A percentile compares a stretch with the other conserved stretches of the same genome.
Evolutionary conservation across 148 eudicot species (phyloP).

Genomic region (Rheum nobile): DNA sequence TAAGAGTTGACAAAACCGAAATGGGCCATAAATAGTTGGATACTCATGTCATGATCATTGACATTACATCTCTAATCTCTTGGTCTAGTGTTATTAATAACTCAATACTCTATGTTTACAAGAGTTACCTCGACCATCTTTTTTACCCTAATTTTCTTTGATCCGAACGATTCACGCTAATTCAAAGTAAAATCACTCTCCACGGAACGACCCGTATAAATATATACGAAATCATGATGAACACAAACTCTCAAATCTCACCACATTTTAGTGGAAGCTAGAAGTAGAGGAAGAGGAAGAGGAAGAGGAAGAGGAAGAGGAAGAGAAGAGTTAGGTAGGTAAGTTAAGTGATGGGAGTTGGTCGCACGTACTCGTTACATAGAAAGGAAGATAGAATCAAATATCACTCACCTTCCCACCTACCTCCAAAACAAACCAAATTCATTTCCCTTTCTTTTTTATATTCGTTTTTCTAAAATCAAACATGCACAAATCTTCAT

Average conservation of each 20-base stretch:
- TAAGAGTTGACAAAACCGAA: too few relatives aligned
- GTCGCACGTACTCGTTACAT: neutral
- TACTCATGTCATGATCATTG: too few relatives aligned
- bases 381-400: neutral
- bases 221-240: too few relatives aligned
- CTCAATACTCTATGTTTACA: too few relatives aligned
- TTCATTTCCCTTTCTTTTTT: neutral
- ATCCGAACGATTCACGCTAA: too few relatives aligned
- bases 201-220: too few relatives aligned
- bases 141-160: too few relatives aligned
- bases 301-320: neutral
- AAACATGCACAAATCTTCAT: neutral
- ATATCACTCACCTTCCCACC: slow-evolving; percentile 1
- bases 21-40: too few relatives aligned
- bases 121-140: too few relatives aligned
- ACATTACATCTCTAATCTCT: too few relatives aligned
- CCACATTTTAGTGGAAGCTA: neutral
- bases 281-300: neutral
- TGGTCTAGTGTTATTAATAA: too few relatives aligned
- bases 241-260: neutral
- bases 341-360: slow-evolving; percentile 4
- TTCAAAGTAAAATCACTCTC: too few relatives aligned
- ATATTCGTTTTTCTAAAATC: neutral
- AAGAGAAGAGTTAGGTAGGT: neutral
- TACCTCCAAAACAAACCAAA: neutral